A percentile compares a stretch with the other conserved stretches of the same genome.
Conservation (phyloP, 257 asterid genomes). For the Solanum ossicruentum region DNA sequence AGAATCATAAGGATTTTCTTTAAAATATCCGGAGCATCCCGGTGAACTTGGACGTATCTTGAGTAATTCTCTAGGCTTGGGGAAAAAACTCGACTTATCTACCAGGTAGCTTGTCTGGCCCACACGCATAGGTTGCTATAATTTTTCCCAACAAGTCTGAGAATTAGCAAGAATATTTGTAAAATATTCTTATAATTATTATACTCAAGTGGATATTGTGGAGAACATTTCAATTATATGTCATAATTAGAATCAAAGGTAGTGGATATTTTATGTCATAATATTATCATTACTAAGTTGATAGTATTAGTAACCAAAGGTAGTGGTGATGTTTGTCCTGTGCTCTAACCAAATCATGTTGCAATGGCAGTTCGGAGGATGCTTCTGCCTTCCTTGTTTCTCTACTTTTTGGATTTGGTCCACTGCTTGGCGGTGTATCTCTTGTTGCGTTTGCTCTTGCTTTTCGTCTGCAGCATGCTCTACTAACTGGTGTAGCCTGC, state of each 20-base stretch:
- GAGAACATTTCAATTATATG: background rate
- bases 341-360: background rate
- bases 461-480: slow-evolving; percentile 75
- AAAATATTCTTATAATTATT: background rate
- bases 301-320: background rate
- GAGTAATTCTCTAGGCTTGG: background rate
- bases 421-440: slow-evolving; percentile 73
- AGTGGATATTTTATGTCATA: background rate
- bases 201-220: background rate
- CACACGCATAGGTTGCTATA: background rate
- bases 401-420: slow-evolving; percentile 83
- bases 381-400: slow-evolving; percentile 88
- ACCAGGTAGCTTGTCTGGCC: background rate
- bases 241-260: background rate
- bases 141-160: background rate
- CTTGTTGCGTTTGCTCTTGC: slow-evolving; percentile 76
- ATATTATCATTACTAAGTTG: background rate
- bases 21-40: background rate
- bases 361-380: slow-evolving; percentile 70
- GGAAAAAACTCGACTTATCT: background rate
- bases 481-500: slow-evolving; percentile 83
- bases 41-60: background rate
- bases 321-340: background rate
- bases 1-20: background rate
- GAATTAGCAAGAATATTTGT: background rate